Evolutionary conservation across 2,329 filamentous ascomycete genomes (phyloP), one percentile per base, ranked within the genome.

Genomic region (Pseudocercospora pini-densiflorae): DNA sequence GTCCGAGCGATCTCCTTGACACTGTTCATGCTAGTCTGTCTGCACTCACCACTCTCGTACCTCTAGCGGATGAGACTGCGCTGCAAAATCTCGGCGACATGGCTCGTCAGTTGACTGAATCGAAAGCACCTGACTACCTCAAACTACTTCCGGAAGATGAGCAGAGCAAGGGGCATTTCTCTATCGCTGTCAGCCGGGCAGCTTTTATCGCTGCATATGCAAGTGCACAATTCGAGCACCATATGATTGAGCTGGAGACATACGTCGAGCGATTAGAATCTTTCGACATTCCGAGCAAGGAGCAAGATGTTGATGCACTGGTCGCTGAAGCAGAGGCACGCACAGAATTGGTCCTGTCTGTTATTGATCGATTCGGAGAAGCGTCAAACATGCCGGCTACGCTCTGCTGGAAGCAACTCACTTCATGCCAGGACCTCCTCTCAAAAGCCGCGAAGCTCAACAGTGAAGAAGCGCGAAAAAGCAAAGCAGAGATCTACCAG

Each of bases 1-100:
- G 89, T 1, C 84, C 87, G 27, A 82, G 84, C 57, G 87, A 88
- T 1, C 83, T 93, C 6, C 80, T 92, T 1, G 90, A 93, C 67
- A 92, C 89, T 0, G 83, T 88, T 14, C 81, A 90, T 33, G 88
- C 89, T 4, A 87, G 90, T 68, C 77, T 92, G 0, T 77, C 74
- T 4, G 78, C 81, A 14, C 70, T 84, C n/a, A 80, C 79, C 0
- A 79, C 78, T 0, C 75, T 84, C 2, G 59, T 87, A 80, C 71
- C 85, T 79, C 57, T 83, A 83, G 74, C 86, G 80, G 65, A 84
- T 78, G 47, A 80, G 84, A 61, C 76, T 81, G 71, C 83, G 70
- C 64, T 84, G 72, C 60, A 81, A 76, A 73, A 78, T 73, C 79
- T 90, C 16, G 82, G 84, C n/a, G 86, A 86, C 79, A 83, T 88